These are phyloP conservation scores for Lycium barbarum DNA, from an alignment of 257 asterid genomes.

Conservation along the genomic window DNA sequence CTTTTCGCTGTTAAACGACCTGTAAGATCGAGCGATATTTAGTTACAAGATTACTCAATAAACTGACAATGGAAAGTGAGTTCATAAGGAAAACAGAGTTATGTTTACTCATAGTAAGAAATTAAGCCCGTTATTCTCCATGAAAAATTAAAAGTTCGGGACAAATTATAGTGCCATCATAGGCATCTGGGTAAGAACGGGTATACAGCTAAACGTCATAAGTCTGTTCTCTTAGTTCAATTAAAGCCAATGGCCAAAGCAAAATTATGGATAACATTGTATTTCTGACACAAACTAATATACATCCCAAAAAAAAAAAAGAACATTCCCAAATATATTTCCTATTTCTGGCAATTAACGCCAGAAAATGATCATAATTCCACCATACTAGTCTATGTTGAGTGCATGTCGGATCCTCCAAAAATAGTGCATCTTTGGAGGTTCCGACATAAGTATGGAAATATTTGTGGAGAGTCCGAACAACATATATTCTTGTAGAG, in stretches of 20 bases:
- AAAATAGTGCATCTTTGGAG: too few relatives aligned
- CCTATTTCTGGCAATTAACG: background rate
- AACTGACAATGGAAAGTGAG: background rate
- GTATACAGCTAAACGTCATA: background rate
- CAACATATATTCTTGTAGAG: background rate
- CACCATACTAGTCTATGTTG: background rate
- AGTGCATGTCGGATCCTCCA: too few relatives aligned
- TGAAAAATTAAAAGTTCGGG: background rate
- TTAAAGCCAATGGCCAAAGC: background rate
- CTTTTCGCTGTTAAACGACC: constrained; percentile 77
- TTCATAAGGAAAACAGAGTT: background rate
- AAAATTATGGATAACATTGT: background rate
- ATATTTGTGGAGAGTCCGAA: too few relatives aligned
- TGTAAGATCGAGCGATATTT: constrained; percentile 35
- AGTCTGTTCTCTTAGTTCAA: background rate
- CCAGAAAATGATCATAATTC: background rate
- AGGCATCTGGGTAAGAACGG: background rate
- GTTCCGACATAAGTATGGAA: too few relatives aligned
- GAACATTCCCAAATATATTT: background rate
- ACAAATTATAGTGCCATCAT: background rate
- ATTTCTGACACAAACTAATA: background rate
- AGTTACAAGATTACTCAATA: background rate
- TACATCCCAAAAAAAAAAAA: background rate
- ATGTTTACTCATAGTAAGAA: background rate
- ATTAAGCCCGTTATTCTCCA: background rate